Conservation (phyloP, 2,329 filamentous ascomycete species). For the Phoma sp. region DNA sequence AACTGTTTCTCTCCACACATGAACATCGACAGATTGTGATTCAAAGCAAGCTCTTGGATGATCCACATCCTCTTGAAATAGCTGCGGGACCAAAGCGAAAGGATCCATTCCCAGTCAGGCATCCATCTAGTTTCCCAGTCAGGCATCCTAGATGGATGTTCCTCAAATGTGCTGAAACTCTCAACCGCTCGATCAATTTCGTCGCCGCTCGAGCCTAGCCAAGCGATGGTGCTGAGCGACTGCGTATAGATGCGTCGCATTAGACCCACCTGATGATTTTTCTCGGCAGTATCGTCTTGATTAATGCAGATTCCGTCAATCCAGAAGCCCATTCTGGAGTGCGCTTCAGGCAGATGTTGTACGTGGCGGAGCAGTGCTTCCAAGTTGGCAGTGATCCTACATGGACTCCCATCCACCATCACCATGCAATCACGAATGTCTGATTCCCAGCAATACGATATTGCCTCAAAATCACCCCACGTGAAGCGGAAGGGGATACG, state of each 20-base stretch:
- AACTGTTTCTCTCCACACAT: background rate
- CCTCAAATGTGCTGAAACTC: no score
- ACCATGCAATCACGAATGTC: background rate
- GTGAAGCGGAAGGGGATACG: background rate
- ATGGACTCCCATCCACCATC: background rate
- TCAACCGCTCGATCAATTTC: no score
- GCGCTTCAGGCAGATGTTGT: background rate
- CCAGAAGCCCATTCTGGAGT: slow-evolving; percentile 1
- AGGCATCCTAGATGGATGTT: no score
- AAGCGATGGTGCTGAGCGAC: background rate
- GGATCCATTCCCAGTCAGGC: background rate
- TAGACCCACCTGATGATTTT: background rate
- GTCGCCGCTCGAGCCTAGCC: background rate
- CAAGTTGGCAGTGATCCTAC: background rate
- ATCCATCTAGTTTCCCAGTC: background rate
- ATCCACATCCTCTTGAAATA: slow-evolving; percentile 8
- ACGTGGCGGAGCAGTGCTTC: background rate
- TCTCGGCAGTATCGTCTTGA: background rate
- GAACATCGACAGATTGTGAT: background rate
- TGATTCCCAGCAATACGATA: background rate
- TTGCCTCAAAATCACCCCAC: background rate
- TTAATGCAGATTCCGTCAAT: slow-evolving; percentile 3
- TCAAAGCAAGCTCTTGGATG: slow-evolving; percentile 1
- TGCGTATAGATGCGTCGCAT: background rate
- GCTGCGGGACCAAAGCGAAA: background rate